phyloP scores from a whole-genome alignment of 2,329 filamentous ascomycete genomes.

The Colletotrichum cuscutae region DNA sequence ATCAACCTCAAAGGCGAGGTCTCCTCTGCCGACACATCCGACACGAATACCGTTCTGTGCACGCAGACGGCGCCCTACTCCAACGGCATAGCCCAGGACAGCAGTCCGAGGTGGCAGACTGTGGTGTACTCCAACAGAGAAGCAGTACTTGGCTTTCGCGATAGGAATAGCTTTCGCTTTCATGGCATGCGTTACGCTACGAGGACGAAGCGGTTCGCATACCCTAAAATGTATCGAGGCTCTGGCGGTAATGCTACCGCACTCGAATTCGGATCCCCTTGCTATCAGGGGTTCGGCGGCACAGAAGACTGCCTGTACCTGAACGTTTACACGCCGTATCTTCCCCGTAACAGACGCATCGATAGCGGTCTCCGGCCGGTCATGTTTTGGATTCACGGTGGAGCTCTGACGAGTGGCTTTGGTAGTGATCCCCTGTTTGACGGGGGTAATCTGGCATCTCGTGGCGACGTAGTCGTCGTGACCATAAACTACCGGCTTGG shows the following conservation, averaged over 20 bases:
- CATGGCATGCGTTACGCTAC: slow-evolving; percentile 54
- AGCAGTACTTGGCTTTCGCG: slow-evolving; percentile 52
- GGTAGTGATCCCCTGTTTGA: slow-evolving; percentile 56
- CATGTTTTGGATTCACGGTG: slow-evolving; percentile 59
- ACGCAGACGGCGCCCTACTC: slow-evolving; percentile 56
- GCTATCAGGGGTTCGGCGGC: slow-evolving; percentile 47
- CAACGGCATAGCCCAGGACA: slow-evolving; percentile 44
- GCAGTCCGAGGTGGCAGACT: slow-evolving; percentile 47
- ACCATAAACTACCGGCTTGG: slow-evolving; percentile 69
- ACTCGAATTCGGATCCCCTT: slow-evolving; percentile 45
- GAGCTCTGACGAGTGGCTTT: slow-evolving; percentile 51
- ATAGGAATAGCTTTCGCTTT: slow-evolving; percentile 60
- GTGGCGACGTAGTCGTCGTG: slow-evolving; percentile 63
- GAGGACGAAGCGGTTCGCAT: slow-evolving; percentile 50
- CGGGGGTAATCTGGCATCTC: slow-evolving; percentile 55
- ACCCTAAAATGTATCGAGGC: slow-evolving; percentile 48
- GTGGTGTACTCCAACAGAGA: slow-evolving; percentile 51
- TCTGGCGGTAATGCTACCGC: slow-evolving; percentile 41
- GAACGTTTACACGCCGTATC: slow-evolving; percentile 55
- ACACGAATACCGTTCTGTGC: slow-evolving; percentile 50
- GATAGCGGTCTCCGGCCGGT: slow-evolving; percentile 54
- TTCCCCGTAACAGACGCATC: slow-evolving; percentile 43
- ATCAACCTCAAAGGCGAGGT: slow-evolving; percentile 43
- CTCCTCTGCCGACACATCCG: slow-evolving; percentile 25
- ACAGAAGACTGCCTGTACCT: slow-evolving; percentile 56